phyloP scores from a whole-genome alignment of 331 rosid species.

The Arachis monticola region DNA sequence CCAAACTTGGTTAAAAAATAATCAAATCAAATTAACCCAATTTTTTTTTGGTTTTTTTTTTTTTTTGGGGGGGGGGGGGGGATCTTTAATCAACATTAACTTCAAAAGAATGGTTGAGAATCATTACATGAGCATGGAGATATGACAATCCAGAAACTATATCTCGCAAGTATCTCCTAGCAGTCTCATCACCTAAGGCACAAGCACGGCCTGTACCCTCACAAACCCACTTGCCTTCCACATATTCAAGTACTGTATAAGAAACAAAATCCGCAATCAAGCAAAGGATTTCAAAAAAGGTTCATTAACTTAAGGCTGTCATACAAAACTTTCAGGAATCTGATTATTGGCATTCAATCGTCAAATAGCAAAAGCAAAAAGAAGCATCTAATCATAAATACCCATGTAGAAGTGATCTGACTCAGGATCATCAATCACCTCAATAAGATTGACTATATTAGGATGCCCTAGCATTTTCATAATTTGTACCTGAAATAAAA shows the following conservation, averaged over 20 bases:
- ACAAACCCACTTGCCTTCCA: slow-evolving; percentile 96
- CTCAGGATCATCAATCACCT: slow-evolving; percentile 94
- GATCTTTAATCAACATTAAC: slow-evolving; percentile 11
- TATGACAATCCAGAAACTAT: slow-evolving; percentile 90
- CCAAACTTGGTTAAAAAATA: neutral
- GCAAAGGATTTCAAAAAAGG: slow-evolving; percentile 24
- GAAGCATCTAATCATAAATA: slow-evolving; percentile 45
- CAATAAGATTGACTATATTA: slow-evolving; percentile 89
- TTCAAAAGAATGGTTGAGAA: slow-evolving; percentile 35
- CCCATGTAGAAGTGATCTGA: slow-evolving; percentile 95
- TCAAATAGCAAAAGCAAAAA: slow-evolving; percentile 33
- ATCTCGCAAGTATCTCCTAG: slow-evolving; percentile 85
- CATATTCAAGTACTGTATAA: slow-evolving; percentile 88
- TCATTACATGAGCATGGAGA: slow-evolving; percentile 92
- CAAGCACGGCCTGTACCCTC: slow-evolving; percentile 81
- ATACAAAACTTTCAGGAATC: slow-evolving; percentile 22
- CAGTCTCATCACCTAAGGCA: slow-evolving; percentile 73
- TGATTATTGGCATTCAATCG: neutral
- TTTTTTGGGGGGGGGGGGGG: neutral
- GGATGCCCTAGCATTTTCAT: slow-evolving; percentile 99
- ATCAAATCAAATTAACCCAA: neutral
- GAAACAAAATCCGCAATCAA: slow-evolving; percentile 38
- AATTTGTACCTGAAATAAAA: slow-evolving; percentile 73
- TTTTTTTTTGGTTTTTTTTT: too few relatives aligned
- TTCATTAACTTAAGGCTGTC: slow-evolving; percentile 3